Percentiles rank a stretch among this genome's conserved stretches.
Evolutionary conservation across 2,329 filamentous ascomycete species (phyloP).

Genomic region (Paraconiothyrium brasiliense): DNA sequence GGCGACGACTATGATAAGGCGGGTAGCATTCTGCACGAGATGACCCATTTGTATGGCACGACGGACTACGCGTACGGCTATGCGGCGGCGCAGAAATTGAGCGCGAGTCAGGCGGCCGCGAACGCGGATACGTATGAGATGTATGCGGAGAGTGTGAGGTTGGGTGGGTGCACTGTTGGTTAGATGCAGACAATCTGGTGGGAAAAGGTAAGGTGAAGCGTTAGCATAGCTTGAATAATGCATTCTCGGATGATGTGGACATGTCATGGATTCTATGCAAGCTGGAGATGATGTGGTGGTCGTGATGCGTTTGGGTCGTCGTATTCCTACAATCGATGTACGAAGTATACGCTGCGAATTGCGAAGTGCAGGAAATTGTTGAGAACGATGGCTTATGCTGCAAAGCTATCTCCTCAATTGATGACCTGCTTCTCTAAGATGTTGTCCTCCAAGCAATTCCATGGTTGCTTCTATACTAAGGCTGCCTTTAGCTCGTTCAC

Average conservation of each 20-base stretch:
- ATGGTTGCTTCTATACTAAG: too few relatives aligned
- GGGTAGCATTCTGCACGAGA: conserved; percentile 20
- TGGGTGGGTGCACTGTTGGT: conserved; percentile 22
- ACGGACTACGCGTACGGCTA: conserved; percentile 16
- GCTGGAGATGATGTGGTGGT: background rate
- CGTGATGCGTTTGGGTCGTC: background rate
- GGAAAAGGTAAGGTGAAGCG: background rate
- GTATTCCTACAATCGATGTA: too few relatives aligned
- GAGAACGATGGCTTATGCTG: too few relatives aligned
- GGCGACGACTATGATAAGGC: conserved; percentile 24
- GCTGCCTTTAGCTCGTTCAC: too few relatives aligned
- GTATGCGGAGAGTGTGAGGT: conserved; percentile 23
- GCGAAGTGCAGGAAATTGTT: too few relatives aligned
- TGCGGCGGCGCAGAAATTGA: conserved; percentile 18
- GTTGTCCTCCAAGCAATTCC: too few relatives aligned
- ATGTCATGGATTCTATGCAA: background rate
- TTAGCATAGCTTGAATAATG: background rate
- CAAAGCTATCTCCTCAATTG: too few relatives aligned
- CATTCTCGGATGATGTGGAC: background rate
- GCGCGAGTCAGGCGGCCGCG: conserved; percentile 14
- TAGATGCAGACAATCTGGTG: background rate
- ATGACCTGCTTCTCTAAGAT: too few relatives aligned
- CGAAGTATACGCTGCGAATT: too few relatives aligned
- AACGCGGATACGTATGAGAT: conserved; percentile 26
- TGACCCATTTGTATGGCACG: conserved; percentile 23